Evolutionary conservation across 768 basidiomycete species (phyloP).

Genomic region (Tubosaeta brunneosetosa): DNA sequence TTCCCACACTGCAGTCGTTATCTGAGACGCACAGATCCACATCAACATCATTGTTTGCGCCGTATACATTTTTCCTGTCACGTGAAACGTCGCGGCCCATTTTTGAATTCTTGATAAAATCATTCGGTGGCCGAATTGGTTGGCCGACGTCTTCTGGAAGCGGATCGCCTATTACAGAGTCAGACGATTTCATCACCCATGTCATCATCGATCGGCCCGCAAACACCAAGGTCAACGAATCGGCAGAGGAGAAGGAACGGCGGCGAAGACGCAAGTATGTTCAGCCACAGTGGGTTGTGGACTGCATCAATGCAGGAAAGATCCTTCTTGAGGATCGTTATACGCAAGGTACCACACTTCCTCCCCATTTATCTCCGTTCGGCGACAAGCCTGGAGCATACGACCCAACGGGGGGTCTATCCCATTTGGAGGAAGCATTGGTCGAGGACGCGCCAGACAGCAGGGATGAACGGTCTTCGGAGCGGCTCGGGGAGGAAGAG

Average conservation of each 20-base stretch:
- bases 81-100: conserved; percentile 87
- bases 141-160: conserved; percentile 81
- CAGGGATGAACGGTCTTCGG: conserved; percentile 28
- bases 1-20: conserved; percentile 68
- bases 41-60: conserved; percentile 66
- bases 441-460: conserved; percentile 27
- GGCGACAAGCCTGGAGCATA: conserved; percentile 77
- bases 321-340: conserved; percentile 84
- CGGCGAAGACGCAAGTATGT: conserved; percentile 75
- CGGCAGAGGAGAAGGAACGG: conserved; percentile 54
- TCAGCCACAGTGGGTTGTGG: conserved; percentile 97
- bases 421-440: conserved; percentile 18
- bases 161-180: conserved; percentile 75
- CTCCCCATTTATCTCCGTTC: conserved; percentile 95
- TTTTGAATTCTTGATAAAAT: conserved; percentile 90
- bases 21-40: conserved; percentile 54
- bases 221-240: conserved; percentile 44
- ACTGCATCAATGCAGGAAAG: conserved; percentile 86
- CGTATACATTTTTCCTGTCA: conserved; percentile 90
- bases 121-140: conserved; percentile 88
- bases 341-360: conserved; percentile 77
- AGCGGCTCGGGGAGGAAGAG: conserved; percentile 18
- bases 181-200: conserved; percentile 85
- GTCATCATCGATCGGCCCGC: conserved; percentile 90
- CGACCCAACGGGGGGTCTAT: conserved; percentile 47